phyloP scores from a whole-genome alignment of 2,329 filamentous ascomycete genomes.

The Fusarium sp. region DNA sequence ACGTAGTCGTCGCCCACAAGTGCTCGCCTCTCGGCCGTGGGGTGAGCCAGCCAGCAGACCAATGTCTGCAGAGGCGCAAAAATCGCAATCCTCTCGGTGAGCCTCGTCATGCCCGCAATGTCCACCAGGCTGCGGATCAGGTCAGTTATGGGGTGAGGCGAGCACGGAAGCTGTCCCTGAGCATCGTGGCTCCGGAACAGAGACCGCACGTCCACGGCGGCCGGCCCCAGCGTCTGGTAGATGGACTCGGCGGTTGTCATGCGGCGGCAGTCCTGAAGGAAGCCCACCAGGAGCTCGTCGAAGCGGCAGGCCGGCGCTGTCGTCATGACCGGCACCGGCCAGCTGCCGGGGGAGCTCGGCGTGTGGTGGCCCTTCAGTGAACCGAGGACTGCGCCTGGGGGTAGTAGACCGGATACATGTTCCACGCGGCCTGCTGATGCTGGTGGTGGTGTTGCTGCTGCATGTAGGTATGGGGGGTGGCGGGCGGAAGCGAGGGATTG shows the following conservation, averaged over 20 bases:
- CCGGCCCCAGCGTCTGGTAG: slow-evolving; percentile 48
- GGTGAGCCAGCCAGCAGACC: slow-evolving; percentile 48
- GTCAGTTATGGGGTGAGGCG: slow-evolving; percentile 48
- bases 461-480: slow-evolving; percentile 43
- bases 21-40: slow-evolving; percentile 47
- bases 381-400: slow-evolving; percentile 49
- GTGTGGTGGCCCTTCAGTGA: slow-evolving; percentile 44
- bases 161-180: slow-evolving; percentile 37
- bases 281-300: slow-evolving; percentile 51
- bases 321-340: slow-evolving; percentile 51
- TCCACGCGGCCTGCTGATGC: slow-evolving; percentile 47
- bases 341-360: slow-evolving; percentile 34
- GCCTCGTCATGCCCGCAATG: slow-evolving; percentile 42
- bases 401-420: slow-evolving; percentile 52
- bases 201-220: slow-evolving; percentile 49
- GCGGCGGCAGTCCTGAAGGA: slow-evolving; percentile 52
- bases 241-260: slow-evolving; percentile 45
- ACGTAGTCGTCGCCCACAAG: slow-evolving; percentile 37
- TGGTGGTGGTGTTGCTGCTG: slow-evolving; percentile 15
- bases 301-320: slow-evolving; percentile 47
- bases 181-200: slow-evolving; percentile 46
- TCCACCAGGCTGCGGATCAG: slow-evolving; percentile 48
- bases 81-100: slow-evolving; percentile 49
- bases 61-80: slow-evolving; percentile 49
- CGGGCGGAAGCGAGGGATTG: slow-evolving; percentile 41